These are phyloP conservation scores for Lyophyllum decastes DNA, from an alignment of 768 basidiomycete genomes.

Conservation along the genomic window DNA sequence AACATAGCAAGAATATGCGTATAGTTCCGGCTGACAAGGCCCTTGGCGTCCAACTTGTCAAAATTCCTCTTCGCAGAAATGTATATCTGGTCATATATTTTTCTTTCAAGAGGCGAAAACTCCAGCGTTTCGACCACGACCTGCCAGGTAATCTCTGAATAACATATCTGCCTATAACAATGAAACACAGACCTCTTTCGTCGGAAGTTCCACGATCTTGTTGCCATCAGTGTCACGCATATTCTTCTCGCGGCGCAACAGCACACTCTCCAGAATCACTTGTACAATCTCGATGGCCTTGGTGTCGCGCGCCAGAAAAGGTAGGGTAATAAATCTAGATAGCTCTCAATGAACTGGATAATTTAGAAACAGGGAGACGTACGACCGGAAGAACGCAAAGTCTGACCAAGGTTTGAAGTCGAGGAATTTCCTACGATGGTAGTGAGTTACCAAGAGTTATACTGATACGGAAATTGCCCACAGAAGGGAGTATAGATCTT, in stretches of 20 bases:
- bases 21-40: constrained; percentile 77
- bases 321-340: constrained; percentile 82
- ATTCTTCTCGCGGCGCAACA: constrained; percentile 89
- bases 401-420: constrained; percentile 81
- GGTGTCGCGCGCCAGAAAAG: constrained; percentile 88
- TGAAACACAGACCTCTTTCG: constrained; percentile 63
- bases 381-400: constrained; percentile 89
- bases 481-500: constrained; percentile 88
- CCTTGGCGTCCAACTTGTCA: constrained; percentile 76
- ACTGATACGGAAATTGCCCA: constrained; percentile 24
- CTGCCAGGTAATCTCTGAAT: constrained; percentile 32
- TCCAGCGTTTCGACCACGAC: constrained; percentile 72
- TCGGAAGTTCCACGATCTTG: constrained; percentile 84
- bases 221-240: constrained; percentile 89
- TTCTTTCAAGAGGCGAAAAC: constrained; percentile 79
- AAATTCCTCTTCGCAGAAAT: constrained; percentile 77
- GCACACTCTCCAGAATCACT: constrained; percentile 85
- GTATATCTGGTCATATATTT: constrained; percentile 89
- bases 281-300: constrained; percentile 96
- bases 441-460: background rate
- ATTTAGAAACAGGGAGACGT: constrained; percentile 24
- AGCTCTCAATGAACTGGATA: background rate
- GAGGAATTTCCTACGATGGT: constrained; percentile 65
- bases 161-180: background rate
- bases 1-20: constrained; percentile 92